Conservation (phyloP, 257 asterid genomes). For the Lantana camara region DNA sequence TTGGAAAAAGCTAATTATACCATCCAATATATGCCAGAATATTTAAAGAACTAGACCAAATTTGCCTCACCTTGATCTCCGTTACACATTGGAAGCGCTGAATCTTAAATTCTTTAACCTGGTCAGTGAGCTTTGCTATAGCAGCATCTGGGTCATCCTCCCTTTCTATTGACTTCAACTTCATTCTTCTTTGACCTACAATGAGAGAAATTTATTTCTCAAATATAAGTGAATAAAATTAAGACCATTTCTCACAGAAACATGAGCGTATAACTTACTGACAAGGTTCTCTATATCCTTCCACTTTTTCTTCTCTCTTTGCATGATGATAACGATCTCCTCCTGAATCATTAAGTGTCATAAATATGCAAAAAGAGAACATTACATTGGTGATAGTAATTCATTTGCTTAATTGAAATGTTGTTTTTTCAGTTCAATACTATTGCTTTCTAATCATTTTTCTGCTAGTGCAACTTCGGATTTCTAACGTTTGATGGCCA, state of each 20-base stretch:
- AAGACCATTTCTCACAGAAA: conserved; percentile 14
- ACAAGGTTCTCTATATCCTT: conserved; percentile 56
- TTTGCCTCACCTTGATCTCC: conserved; percentile 60
- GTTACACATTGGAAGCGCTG: conserved; percentile 54
- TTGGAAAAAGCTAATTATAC: conserved; percentile 23
- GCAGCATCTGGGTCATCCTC: conserved; percentile 65
- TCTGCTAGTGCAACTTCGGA: neutral
- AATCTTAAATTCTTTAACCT: conserved; percentile 61
- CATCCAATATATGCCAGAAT: conserved; percentile 30
- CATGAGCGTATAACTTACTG: conserved; percentile 55
- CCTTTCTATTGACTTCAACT: conserved; percentile 57
- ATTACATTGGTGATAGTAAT: conserved; percentile 4
- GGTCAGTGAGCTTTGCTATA: conserved; percentile 46
- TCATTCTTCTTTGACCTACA: conserved; percentile 55
- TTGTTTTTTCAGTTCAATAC: neutral
- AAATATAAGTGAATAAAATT: conserved; percentile 3
- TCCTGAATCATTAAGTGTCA: conserved; percentile 55
- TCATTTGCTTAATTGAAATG: neutral
- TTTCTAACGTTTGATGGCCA: neutral
- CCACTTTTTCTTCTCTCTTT: conserved; percentile 50
- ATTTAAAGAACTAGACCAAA: conserved; percentile 17
- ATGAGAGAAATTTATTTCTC: conserved; percentile 19
- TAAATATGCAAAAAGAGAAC: conserved; percentile 19
- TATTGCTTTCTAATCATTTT: neutral
- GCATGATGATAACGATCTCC: conserved; percentile 44